These are phyloP conservation scores for Chrysopogon serrulatus DNA, from an alignment of 176 grass and related monocot genomes.

Conservation along the genomic window DNA sequence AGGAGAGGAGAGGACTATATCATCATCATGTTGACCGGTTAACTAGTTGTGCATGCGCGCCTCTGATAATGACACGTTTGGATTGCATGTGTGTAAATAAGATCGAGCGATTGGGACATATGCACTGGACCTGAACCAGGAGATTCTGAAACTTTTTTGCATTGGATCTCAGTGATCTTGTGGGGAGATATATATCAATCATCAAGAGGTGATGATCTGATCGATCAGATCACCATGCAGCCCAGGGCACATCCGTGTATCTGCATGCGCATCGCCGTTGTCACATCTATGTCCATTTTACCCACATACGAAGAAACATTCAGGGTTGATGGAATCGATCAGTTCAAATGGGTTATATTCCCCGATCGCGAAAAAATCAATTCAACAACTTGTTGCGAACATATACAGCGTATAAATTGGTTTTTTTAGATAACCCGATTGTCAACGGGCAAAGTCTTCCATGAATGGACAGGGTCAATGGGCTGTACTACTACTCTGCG, in stretches of 20 bases:
- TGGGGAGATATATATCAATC: neutral
- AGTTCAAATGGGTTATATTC: too few relatives aligned
- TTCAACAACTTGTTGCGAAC: slow-evolving; percentile 7
- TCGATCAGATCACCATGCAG: slow-evolving; percentile 24
- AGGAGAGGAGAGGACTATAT: neutral
- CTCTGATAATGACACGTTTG: neutral
- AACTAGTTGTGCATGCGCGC: slow-evolving; percentile 10
- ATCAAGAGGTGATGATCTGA: neutral
- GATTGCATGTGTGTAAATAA: neutral
- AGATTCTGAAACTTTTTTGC: neutral
- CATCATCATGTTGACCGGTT: neutral
- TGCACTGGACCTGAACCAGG: neutral
- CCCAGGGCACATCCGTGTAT: neutral
- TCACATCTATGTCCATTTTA: neutral
- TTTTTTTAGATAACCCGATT: too few relatives aligned
- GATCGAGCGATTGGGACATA: neutral
- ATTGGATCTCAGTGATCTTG: neutral
- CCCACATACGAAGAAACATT: neutral
- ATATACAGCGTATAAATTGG: too few relatives aligned
- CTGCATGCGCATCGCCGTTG: neutral
- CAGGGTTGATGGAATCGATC: neutral
- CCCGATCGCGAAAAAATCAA: too few relatives aligned
- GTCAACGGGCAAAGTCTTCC: slow-evolving; percentile 15
- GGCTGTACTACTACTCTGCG: neutral
- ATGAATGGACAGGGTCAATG: neutral